Percentiles rank a stretch among this genome's conserved stretches.
These are phyloP conservation scores for Penicillium canariense DNA, from an alignment of 495 filamentous ascomycete species.

Conservation along the genomic window DNA sequence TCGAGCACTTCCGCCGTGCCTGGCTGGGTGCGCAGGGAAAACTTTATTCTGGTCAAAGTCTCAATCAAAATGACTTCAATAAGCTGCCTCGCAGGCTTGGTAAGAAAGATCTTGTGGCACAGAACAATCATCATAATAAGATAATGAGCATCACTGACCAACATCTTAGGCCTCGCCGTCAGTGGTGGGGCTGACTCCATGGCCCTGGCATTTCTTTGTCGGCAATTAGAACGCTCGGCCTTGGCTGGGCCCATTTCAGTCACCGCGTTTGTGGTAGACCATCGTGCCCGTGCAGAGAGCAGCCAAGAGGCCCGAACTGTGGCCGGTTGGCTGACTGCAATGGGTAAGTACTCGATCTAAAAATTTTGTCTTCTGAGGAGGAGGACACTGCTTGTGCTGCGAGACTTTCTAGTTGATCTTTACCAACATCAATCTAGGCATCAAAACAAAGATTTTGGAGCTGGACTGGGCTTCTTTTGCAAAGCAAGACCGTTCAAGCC, in stretches of 20 bases:
- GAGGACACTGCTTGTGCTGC: background rate
- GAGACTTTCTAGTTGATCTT: background rate
- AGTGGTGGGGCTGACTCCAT: slow-evolving; percentile 97
- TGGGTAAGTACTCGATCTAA: slow-evolving; percentile 30
- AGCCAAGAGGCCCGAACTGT: slow-evolving; percentile 64
- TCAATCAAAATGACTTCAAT: slow-evolving; percentile 4
- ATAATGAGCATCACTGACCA: slow-evolving; percentile 3
- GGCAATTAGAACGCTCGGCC: slow-evolving; percentile 34
- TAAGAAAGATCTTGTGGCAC: slow-evolving; percentile 14
- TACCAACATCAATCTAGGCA: slow-evolving; percentile 36
- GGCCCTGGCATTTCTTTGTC: slow-evolving; percentile 79
- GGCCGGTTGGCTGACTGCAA: slow-evolving; percentile 44
- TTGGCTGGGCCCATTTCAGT: slow-evolving; percentile 40
- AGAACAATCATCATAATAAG: slow-evolving; percentile 2
- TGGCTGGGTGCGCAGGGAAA: slow-evolving; percentile 39
- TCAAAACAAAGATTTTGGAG: slow-evolving; percentile 49
- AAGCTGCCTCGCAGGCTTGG: slow-evolving; percentile 11
- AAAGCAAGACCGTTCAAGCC: slow-evolving; percentile 6
- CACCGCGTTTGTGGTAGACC: slow-evolving; percentile 74
- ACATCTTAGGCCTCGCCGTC: slow-evolving; percentile 66
- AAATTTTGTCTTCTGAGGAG: background rate
- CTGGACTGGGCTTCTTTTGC: slow-evolving; percentile 44
- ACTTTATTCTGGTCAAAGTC: background rate
- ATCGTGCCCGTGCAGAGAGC: slow-evolving; percentile 68
- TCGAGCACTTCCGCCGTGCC: slow-evolving; percentile 48